These are phyloP conservation scores for Takashimella koratensis DNA, from an alignment of 1,284 basidiomycete genomes.

Conservation along the genomic window DNA sequence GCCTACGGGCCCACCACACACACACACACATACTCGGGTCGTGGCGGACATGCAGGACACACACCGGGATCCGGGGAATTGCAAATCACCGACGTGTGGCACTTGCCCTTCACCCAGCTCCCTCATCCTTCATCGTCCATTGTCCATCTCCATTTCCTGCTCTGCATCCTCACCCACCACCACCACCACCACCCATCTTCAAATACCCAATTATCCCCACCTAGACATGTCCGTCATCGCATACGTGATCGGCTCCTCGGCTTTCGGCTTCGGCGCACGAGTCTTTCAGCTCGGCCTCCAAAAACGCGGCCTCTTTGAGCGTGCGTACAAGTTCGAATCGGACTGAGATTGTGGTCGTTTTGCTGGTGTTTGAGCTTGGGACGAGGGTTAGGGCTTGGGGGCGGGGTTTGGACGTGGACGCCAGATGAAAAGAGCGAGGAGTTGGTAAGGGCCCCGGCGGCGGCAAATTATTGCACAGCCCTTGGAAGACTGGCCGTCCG, in stretches of 20 bases:
- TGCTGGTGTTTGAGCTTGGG: background rate
- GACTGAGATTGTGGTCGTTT: background rate
- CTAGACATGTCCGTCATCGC: slow-evolving; percentile 63
- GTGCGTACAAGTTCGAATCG: slow-evolving; percentile 22
- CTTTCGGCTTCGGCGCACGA: slow-evolving; percentile 70
- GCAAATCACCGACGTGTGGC: background rate
- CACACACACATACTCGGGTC: no score
- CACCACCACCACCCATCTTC: background rate
- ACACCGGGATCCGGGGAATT: background rate
- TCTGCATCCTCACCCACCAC: background rate
- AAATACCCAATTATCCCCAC: background rate
- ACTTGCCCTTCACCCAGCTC: background rate
- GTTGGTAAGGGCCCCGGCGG: no score
- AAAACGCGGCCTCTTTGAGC: slow-evolving; percentile 43
- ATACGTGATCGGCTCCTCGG: slow-evolving; percentile 70
- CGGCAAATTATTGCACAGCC: no score
- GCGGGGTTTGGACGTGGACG: background rate
- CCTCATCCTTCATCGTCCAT: no score
- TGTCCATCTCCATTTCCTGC: no score
- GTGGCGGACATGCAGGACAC: no score
- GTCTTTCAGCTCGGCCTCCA: slow-evolving; percentile 78
- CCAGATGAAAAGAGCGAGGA: background rate
- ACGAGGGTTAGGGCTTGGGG: background rate
- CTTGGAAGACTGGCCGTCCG: no score
- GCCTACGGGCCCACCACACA: no score